phyloP scores from a whole-genome alignment of 805 yeast species.

The Myxozyma udenii region DNA sequence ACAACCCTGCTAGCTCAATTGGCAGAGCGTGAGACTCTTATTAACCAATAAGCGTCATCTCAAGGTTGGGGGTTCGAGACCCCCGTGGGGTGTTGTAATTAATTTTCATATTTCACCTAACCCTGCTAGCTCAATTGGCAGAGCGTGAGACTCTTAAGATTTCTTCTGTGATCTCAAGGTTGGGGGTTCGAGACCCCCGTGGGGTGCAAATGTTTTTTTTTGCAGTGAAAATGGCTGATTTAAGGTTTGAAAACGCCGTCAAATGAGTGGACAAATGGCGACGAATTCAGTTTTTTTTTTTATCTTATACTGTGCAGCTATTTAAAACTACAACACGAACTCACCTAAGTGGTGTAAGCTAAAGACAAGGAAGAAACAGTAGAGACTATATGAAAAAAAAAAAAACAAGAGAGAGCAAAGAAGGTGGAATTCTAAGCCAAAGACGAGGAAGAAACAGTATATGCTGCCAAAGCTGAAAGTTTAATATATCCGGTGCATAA shows the following conservation, averaged over 20 bases:
- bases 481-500: no score
- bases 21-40: conserved; percentile 37
- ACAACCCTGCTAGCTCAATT: conserved; percentile 32
- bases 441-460: no score
- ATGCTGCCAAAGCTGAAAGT: no score
- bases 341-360: no score
- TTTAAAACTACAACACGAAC: no score
- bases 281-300: no score
- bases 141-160: conserved; percentile 35
- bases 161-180: conserved; percentile 13
- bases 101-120: background rate
- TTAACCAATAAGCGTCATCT: background rate
- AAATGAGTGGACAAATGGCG: no score
- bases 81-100: conserved; percentile 21
- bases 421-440: no score
- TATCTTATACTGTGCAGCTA: no score
- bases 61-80: conserved; percentile 26
- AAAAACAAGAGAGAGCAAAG: no score
- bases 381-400: background rate
- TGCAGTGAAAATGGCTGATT: background rate
- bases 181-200: conserved; percentile 25
- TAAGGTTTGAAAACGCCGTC: no score
- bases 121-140: conserved; percentile 35
- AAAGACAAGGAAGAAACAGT: conserved; percentile 7
- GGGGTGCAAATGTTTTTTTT: conserved; percentile 4